Evolutionary conservation across 108 stramenopile species (phyloP).

Genomic region (Skeletonema costatum): DNA sequence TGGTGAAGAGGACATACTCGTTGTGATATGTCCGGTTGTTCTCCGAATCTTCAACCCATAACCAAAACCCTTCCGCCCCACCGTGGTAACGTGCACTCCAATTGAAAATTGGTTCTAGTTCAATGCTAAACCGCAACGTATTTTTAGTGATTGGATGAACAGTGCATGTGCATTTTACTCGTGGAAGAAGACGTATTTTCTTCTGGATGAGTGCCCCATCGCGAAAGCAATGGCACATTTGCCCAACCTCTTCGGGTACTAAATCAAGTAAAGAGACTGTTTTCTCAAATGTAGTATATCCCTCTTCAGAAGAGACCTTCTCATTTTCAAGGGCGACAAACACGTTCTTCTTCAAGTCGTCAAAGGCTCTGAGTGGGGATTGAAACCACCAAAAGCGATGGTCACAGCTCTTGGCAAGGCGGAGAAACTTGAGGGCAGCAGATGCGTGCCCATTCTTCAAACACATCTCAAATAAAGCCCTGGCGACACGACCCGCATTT

Average conservation of each 20-base stretch:
- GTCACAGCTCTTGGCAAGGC: slow-evolving; percentile 94
- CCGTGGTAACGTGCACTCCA: slow-evolving; percentile 91
- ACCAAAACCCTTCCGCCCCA: slow-evolving; percentile 87
- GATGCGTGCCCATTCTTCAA: slow-evolving; percentile 67
- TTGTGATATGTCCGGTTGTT: slow-evolving; percentile 87
- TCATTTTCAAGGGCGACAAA: slow-evolving; percentile 80
- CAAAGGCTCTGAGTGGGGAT: slow-evolving; percentile 93
- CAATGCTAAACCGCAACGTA: slow-evolving; percentile 80
- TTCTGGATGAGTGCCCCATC: slow-evolving; percentile 72
- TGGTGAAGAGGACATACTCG: slow-evolving; percentile 75
- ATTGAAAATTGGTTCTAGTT: slow-evolving; percentile 77
- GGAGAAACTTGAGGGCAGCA: slow-evolving; percentile 83
- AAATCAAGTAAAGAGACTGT: slow-evolving; percentile 86
- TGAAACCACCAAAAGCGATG: slow-evolving; percentile 96
- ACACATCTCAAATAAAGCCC: slow-evolving; percentile 98
- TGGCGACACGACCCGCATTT: slow-evolving; percentile 94
- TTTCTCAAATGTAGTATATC: slow-evolving; percentile 61
- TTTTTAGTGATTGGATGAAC: slow-evolving; percentile 94
- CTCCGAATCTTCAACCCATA: slow-evolving; percentile 96
- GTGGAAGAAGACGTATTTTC: slow-evolving; percentile 81
- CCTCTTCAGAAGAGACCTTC: slow-evolving; percentile 31
- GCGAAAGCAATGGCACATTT: slow-evolving; percentile 69
- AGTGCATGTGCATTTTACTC: slow-evolving; percentile 69
- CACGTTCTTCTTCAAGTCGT: slow-evolving; percentile 70
- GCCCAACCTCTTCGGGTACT: slow-evolving; percentile 92